A percentile compares a stretch with the other conserved stretches of the same genome.
These are phyloP conservation scores for Phytopythium montanum DNA, from an alignment of 352 stramenopile species.

Conservation along the genomic window DNA sequence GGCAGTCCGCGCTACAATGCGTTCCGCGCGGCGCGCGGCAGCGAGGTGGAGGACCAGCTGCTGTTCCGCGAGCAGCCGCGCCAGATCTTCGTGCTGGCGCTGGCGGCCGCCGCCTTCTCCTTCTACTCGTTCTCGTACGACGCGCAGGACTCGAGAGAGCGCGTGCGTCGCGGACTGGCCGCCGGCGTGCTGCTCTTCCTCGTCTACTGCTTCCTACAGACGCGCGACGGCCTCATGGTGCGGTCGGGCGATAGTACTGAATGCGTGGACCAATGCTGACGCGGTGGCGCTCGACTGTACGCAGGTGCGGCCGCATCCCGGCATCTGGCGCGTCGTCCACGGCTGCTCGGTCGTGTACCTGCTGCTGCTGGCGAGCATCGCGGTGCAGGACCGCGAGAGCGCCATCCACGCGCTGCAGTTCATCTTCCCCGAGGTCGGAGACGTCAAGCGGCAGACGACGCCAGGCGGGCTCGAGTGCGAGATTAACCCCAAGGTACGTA, in stretches of 20 bases:
- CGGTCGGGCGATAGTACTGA: constrained; percentile 5
- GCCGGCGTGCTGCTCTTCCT: constrained; percentile 77
- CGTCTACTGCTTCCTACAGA: constrained; percentile 85
- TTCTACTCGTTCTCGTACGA: constrained; percentile 86
- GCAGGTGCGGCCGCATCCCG: constrained; percentile 59
- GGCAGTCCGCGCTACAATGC: constrained; percentile 40
- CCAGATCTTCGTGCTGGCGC: constrained; percentile 64
- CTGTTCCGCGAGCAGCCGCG: constrained; percentile 78
- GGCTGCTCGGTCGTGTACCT: constrained; percentile 77
- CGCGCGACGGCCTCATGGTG: constrained; percentile 73
- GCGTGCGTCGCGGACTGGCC: constrained; percentile 58
- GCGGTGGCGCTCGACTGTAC: neutral
- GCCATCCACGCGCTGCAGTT: constrained; percentile 67
- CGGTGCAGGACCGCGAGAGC: constrained; percentile 64
- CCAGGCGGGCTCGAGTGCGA: constrained; percentile 46
- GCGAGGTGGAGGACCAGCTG: constrained; percentile 58
- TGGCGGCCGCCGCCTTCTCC: constrained; percentile 56
- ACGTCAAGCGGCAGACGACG: constrained; percentile 24
- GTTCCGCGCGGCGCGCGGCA: constrained; percentile 58
- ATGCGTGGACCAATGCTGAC: neutral
- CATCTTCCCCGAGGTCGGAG: constrained; percentile 71
- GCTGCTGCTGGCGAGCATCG: constrained; percentile 58
- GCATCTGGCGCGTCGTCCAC: constrained; percentile 77
- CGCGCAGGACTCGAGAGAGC: constrained; percentile 55
- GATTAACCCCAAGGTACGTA: constrained; percentile 43